Evolutionary conservation across 1,284 basidiomycete species (phyloP), one percentile per base, ranked within the genome.

Genomic region (Irpex rosettiformis): DNA sequence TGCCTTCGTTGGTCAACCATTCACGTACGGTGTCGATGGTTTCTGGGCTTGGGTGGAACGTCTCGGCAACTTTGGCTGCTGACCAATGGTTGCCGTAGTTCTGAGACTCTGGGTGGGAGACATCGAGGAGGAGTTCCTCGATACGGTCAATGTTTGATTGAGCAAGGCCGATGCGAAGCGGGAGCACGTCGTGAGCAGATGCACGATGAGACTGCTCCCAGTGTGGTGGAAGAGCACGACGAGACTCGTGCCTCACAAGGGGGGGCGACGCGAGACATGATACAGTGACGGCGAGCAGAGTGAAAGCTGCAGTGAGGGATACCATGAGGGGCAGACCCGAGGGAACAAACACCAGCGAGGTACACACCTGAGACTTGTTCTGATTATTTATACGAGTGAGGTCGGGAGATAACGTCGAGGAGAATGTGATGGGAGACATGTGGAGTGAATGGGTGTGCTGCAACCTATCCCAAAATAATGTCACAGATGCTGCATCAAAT

Each of bases 11-110:
- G 13, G 10, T 6, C 43, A 61, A 49, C 64, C 68, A 18, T 66
- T 67, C 4, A 61, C 53, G 13, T n/a, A 83, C 80, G 8, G 73
- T 68, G 25, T 69, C 64, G 48, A 80, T 70, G 3, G 78, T 73
- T 54, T 78, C 74, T 3, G 73, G 70, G 21, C 70, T 70, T 0
- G 81, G 79, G 5, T 75, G 72, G 61, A 81, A 81, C 21, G 71
- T 76, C 45, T 72, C 61, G 2, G 74, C 71, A 43, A 82, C 69
- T 49, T 72, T 64, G 3, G 62, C 66, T 3, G 71, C 62, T 27
- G 67, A 65, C 79, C 79, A 81, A 62, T 79, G 77, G 37, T 76
- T 70, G 2, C 78, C 76, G 55, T 77, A 80, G 62, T 72, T 71
- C 6, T 65, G 54, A 0, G 76, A 80, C 3, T 73, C 70, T 3